phyloP scores from a whole-genome alignment of 345 rosid species.

The Toxicodendron radicans region DNA sequence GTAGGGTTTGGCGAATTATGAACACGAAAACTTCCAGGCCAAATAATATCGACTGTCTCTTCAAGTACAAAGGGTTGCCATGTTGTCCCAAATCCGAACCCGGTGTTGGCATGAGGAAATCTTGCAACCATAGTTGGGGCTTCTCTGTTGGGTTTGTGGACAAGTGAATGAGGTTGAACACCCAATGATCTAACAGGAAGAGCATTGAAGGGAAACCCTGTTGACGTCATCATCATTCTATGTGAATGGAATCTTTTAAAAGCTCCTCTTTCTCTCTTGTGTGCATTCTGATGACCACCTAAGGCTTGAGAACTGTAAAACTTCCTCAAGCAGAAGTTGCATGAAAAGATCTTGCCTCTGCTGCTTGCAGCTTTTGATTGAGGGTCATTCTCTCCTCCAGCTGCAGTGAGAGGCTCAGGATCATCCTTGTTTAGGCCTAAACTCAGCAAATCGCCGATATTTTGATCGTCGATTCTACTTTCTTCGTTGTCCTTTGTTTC shows the following conservation, averaged over 20 bases:
- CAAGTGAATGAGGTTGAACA: constrained; percentile 44
- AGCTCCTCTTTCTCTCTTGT: constrained; percentile 47
- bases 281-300: constrained; percentile 59
- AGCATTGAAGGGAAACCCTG: constrained; percentile 24
- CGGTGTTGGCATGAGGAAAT: constrained; percentile 22
- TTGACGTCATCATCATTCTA: constrained; percentile 32
- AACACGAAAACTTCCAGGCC: constrained; percentile 49
- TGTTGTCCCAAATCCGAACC: constrained; percentile 8
- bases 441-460: constrained; percentile 37
- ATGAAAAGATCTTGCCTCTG: constrained; percentile 38
- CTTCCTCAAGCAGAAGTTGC: constrained; percentile 51
- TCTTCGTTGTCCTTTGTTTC: not conserved
- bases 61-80: constrained; percentile 27
- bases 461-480: constrained; percentile 15
- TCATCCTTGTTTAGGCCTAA: constrained; percentile 30
- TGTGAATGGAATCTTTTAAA: constrained; percentile 40
- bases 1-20: constrained; percentile 22
- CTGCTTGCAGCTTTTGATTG: constrained; percentile 7
- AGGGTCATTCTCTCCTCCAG: constrained; percentile 11
- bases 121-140: constrained; percentile 21
- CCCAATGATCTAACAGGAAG: constrained; percentile 31
- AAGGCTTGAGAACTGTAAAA: constrained; percentile 55
- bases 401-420: not conserved
- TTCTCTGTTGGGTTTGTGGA: constrained; percentile 37
- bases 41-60: constrained; percentile 27